Evolutionary conservation across 2,329 filamentous ascomycete species (phyloP), one percentile per base, ranked within the genome.

Genomic region (Sporothrix euskadiensis): DNA sequence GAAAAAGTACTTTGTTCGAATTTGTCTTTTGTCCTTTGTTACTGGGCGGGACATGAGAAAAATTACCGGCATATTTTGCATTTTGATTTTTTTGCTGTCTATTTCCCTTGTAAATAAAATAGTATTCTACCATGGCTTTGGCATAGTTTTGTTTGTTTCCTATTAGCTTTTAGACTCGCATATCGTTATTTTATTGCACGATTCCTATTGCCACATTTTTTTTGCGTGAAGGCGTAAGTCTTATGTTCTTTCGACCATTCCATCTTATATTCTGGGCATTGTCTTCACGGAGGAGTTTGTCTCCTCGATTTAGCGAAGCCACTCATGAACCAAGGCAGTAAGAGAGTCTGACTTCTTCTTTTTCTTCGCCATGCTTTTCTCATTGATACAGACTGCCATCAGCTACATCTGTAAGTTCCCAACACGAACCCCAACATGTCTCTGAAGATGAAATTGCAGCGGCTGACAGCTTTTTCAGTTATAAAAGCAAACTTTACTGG

Each of bases 371-470:
- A 80, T 80, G 74, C n/a, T 80, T 22, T 74, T 80, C 71, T 79
- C 79, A 0, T n/a, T 79, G 16, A 76, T 76, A 9, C 75, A 80
- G 74, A 79, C 78, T 0, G 69, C 78, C 61, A 74, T 79, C 32
- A 79, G 78, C 75, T 80, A 77, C 73, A 79, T 79, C 47, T 80
- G 79, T 80, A 77, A 69, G 77, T 26, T 22, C 8, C 32, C n/a
- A 8, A 12, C 16, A 14, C 16, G 12, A 4, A 49, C 16, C 12
- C 9, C 44, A 19, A 14, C 44, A 49, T 49, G 3, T 49, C 19
- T 5, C 12, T 49, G 5, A 16, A 49, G 19, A 14, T 16, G 19
- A 49, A 49, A 49, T 2, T 4, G 30, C 3, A 12, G 10, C 9
- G 3, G 4, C 52, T 56, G 10, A 56, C 52, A 56, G 9, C 2